Conservation (phyloP, 805 yeast genomes). For the Isabelozyma gotoi region DNA sequence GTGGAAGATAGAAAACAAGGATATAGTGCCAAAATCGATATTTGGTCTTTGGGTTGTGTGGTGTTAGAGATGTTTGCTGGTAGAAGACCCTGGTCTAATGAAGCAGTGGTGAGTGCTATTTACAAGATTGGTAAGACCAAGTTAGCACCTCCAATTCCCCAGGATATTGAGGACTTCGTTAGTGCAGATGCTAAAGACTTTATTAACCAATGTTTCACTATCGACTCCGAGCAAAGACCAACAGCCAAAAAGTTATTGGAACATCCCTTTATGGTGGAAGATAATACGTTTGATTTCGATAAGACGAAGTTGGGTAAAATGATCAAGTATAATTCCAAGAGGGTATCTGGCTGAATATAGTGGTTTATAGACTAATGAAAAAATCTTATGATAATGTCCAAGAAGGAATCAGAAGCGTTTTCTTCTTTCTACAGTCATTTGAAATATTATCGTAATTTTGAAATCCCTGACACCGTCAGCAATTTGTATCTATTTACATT, state of each 20-base stretch:
- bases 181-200: conserved; percentile 68
- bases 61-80: conserved; percentile 98
- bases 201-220: conserved; percentile 68
- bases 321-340: conserved; percentile 39
- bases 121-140: conserved; percentile 82
- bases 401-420: too few species aligned
- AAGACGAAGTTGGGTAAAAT: conserved; percentile 55
- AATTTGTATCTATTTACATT: background rate
- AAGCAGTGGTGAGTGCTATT: conserved; percentile 93
- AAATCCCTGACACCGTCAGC: too few species aligned
- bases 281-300: conserved; percentile 46
- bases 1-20: conserved; percentile 78
- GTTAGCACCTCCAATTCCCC: conserved; percentile 94
- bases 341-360: conserved; percentile 1
- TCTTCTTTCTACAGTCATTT: too few species aligned
- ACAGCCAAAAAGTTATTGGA: conserved; percentile 68
- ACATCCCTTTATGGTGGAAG: conserved; percentile 51
- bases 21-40: conserved; percentile 95
- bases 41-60: conserved; percentile 98
- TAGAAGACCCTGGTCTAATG: conserved; percentile 94
- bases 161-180: conserved; percentile 70
- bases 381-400: too few species aligned
- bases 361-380: too few species aligned
- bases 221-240: conserved; percentile 82
- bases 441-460: too few species aligned